phyloP scores from a whole-genome alignment of 208 protist genomes.

The Crithidia brevicula region DNA sequence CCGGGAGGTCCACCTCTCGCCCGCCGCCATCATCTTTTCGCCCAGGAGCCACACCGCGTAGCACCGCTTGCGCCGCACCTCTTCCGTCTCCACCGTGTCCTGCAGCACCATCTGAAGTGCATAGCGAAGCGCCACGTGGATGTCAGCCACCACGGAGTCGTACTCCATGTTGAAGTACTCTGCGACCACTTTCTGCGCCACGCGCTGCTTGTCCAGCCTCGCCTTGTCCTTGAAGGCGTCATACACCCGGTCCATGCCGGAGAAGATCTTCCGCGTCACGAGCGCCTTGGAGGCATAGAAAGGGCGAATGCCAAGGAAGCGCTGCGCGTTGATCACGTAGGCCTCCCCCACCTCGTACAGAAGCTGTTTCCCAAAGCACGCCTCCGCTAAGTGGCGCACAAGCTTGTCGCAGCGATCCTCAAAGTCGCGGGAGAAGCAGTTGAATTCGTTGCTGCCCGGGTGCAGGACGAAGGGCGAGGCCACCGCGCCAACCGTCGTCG shows the following conservation, averaged over 20 bases:
- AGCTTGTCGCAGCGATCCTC: conserved; percentile 74
- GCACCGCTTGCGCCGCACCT: conserved; percentile 65
- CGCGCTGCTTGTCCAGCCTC: conserved; percentile 33
- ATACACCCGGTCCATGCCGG: conserved; percentile 68
- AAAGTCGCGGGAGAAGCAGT: conserved; percentile 82
- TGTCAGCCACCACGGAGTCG: conserved; percentile 77
- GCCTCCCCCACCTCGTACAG: conserved; percentile 80
- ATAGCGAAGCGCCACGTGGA: conserved; percentile 64
- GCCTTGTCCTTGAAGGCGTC: conserved; percentile 56
- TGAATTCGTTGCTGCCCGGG: conserved; percentile 67
- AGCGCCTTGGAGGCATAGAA: conserved; percentile 86
- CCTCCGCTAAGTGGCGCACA: conserved; percentile 52
- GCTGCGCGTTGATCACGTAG: conserved; percentile 77
- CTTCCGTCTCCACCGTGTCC: conserved; percentile 58
- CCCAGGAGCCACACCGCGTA: conserved; percentile 88
- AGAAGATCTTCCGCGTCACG: conserved; percentile 63
- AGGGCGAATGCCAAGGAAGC: conserved; percentile 75
- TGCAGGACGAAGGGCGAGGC: conserved; percentile 40
- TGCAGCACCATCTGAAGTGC: conserved; percentile 76
- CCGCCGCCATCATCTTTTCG: conserved; percentile 72
- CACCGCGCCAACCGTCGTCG: background rate
- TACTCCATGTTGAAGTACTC: conserved; percentile 92
- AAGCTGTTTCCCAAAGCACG: conserved; percentile 83
- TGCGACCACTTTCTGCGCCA: conserved; percentile 58
- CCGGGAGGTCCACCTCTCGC: conserved; percentile 42